Percentiles rank a stretch among this genome's conserved stretches.
These are phyloP conservation scores for Aspergillus pseudoterreus DNA, from an alignment of 2,329 filamentous ascomycete genomes.

Conservation along the genomic window DNA sequence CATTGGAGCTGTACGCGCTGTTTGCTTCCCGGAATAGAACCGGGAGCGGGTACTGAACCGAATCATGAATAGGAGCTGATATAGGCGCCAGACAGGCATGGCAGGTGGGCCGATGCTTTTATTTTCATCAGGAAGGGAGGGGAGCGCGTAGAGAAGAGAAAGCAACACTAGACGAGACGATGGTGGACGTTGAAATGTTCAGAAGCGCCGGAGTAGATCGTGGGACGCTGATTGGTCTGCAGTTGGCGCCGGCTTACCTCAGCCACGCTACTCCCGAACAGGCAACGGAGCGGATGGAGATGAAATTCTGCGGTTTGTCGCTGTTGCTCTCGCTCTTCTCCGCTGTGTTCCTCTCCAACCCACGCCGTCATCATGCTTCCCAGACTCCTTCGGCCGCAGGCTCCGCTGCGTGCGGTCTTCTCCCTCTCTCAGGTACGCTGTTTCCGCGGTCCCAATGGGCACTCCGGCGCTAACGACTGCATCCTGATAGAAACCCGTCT, in stretches of 20 bases:
- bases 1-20: conserved; percentile 28
- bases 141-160: not conserved
- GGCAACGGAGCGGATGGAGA: conserved; percentile 17
- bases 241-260: conserved; percentile 19
- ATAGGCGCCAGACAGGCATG: conserved; percentile 7
- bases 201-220: conserved; percentile 16
- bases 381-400: conserved; percentile 42
- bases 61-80: not conserved
- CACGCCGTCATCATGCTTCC: conserved; percentile 38
- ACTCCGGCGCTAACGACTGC: not conserved
- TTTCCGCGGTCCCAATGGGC: conserved; percentile 6
- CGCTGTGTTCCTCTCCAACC: conserved; percentile 14
- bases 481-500: conserved; percentile 28
- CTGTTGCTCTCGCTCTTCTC: conserved; percentile 9
- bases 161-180: not conserved
- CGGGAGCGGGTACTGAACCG: conserved; percentile 21
- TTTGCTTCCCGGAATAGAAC: conserved; percentile 22
- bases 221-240: conserved; percentile 20
- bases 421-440: conserved; percentile 33
- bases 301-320: conserved; percentile 34
- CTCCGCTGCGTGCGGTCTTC: conserved; percentile 39
- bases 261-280: conserved; percentile 25
- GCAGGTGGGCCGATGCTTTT: not conserved
- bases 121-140: not conserved
- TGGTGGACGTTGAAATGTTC: not conserved